Base-by-base conservation (phyloP, 2,329 filamentous ascomycete genomes). In the Phialemonium atrogriseum region DNA sequence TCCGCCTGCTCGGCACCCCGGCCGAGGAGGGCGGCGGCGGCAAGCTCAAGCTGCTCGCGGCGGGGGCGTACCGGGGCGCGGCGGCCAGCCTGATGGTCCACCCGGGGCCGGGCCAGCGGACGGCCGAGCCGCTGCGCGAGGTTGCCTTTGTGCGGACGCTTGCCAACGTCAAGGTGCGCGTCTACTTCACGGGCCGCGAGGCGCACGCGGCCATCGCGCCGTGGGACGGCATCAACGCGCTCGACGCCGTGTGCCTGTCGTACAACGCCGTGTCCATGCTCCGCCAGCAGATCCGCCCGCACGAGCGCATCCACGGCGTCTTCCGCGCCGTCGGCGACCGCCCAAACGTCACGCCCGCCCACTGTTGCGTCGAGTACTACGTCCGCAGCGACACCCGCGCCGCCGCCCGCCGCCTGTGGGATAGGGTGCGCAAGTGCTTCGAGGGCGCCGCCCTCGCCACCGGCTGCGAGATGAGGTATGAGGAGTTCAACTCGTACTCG, bases 211-310 rank as follows among this genome's bases (percentile, higher is more conserved):
- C 59, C 10, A 57, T 60, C 9, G 59, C 59, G 9, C 67, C 66
- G 0, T 70, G 65, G 64, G 56, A 67, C 12, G 66, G 67, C 4
- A 45, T 61, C 30, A 71, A 71, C 40, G 66, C 66, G 0, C 55
- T 70, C 3, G 67, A 71, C 38, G 66, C 66, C 7, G 44, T 66
- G 8, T 59, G 68, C 1, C 40, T 55, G 6, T 49, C 51, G 1
- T 58, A 60, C 43, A 59, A 52, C 51, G 32, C 56, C 38, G 51
- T 71, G 25, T 54, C 60, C 10, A 55, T 67, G 35, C 45, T 70
- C 17, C 58, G 67, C 4, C 66, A 73, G 49, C 68, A 73, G 43
- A 57, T 67, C 7, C 50, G 49, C 5, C 64, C 66, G 0, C 51
- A 60, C 8, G 58, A 69, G 35, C 60, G 68, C 10, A 57, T 73